Evolutionary conservation across 1,139 yeast species (phyloP).

Genomic region (Geotrichum carabidarum): DNA sequence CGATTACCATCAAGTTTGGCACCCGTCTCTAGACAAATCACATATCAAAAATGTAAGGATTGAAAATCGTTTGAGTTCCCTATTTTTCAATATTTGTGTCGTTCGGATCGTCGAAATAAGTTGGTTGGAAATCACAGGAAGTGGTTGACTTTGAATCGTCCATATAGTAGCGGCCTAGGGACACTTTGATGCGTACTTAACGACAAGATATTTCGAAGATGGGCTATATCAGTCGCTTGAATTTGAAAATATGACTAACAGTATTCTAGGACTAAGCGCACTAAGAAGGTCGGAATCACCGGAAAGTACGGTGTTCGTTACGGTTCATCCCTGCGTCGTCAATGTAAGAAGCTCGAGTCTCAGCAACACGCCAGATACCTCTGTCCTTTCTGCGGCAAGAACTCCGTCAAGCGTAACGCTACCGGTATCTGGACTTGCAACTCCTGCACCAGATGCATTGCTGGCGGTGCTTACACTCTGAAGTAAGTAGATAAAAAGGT

Average conservation of each 20-base stretch:
- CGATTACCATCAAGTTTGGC: slow-evolving; percentile 17
- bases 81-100: too few species aligned
- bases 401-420: slow-evolving; percentile 95
- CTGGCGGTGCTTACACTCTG: slow-evolving; percentile 99
- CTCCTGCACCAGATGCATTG: slow-evolving; percentile 93
- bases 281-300: slow-evolving; percentile 99
- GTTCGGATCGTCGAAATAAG: too few species aligned
- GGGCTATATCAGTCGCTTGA: too few species aligned
- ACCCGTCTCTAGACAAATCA: slow-evolving; percentile 14
- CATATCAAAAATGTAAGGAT: slow-evolving; percentile 16
- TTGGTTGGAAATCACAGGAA: too few species aligned
- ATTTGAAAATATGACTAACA: not conserved
- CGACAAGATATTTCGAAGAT: too few species aligned
- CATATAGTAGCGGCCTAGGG: too few species aligned
- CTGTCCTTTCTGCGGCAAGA: slow-evolving; percentile 99
- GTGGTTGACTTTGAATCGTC: too few species aligned
- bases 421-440: slow-evolving; percentile 98
- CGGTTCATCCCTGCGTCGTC: slow-evolving; percentile 99
- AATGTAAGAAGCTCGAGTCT: slow-evolving; percentile 97
- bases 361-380: slow-evolving; percentile 99
- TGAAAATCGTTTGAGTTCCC: not conserved
- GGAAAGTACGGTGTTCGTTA: slow-evolving; percentile 99
- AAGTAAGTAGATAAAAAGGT: slow-evolving; percentile 40
- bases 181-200: too few species aligned
- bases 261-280: slow-evolving; percentile 84